Conservation (phyloP, 208 protist genomes). For the Leishmania aethiopica region DNA sequence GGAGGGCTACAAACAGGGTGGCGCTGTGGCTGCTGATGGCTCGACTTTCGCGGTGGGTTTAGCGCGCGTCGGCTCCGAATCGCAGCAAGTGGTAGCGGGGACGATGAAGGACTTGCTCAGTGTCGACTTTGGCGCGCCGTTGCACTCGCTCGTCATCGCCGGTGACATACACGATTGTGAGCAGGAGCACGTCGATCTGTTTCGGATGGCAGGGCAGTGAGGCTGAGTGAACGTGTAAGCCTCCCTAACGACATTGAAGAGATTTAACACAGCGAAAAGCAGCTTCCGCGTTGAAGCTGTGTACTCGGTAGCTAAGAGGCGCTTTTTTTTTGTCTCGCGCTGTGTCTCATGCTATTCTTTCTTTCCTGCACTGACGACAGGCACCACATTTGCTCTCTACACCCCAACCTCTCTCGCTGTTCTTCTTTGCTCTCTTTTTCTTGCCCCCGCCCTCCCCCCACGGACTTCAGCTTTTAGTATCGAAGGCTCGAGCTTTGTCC, state of each 20-base stretch:
- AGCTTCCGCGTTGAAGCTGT: background rate
- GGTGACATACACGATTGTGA: conserved; percentile 96
- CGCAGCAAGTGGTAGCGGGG: conserved; percentile 94
- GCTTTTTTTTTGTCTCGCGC: background rate
- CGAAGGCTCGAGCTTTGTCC: background rate
- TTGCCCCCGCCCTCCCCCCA: background rate
- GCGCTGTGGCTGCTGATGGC: conserved; percentile 75
- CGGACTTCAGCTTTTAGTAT: background rate
- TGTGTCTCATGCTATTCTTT: background rate
- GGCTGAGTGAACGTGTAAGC: background rate
- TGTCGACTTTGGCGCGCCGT: conserved; percentile 97
- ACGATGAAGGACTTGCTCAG: conserved; percentile 89
- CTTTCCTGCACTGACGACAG: background rate
- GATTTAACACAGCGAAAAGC: background rate
- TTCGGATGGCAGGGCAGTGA: conserved; percentile 31
- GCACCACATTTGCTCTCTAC: background rate
- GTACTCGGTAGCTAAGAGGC: background rate
- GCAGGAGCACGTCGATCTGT: conserved; percentile 86
- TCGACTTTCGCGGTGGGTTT: conserved; percentile 94
- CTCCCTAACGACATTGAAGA: background rate
- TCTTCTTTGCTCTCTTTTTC: background rate
- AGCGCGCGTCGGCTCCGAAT: conserved; percentile 94
- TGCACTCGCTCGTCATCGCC: conserved; percentile 98
- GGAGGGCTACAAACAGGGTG: conserved; percentile 77
- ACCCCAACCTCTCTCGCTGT: background rate